Base-by-base conservation (phyloP, 371 early-diverging fungal genomes). In the Furculomyces boomerangus region DNA sequence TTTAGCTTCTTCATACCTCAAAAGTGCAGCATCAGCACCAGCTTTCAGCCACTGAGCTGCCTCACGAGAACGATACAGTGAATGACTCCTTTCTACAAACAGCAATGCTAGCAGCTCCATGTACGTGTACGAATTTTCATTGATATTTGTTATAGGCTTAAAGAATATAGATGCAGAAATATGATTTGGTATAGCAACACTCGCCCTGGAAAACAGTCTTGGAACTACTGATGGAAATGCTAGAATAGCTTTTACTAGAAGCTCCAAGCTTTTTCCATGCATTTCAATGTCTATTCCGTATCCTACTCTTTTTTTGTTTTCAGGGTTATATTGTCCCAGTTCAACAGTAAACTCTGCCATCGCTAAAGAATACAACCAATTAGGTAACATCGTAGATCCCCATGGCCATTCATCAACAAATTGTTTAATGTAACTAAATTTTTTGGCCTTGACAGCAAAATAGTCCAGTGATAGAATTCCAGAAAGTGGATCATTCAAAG, bases 391-490 rank as follows among this genome's bases (percentile, higher is more conserved):
- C 29, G 57, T 22, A 73, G 60, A 37, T 60, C 68, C 25, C 67
- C 55, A 28, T 59, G 54, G 18, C 73, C 76, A 68, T 25, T 55
- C 48, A 3, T 16, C 50, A 8, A 53, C 50, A 44, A 89, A 75
- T 18, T 69, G 66, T 30, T 66, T 37, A 20, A 88, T 62, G 66
- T 84, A 93, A 5, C 68, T 65, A 55, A 79, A 79, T 57, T 90
- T 83, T 28, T 72, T 71, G n/a, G 83, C 74, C 61, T 81, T 82
- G 30, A 90, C 59, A 1, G 92, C 88, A 59, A 80, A 79, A 53
- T 80, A 84, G 57, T 93, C 93, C 57, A 91, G 74, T n/a, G 77
- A 73, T 49, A 85, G 65, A 28, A 86, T 60, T 1, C 80, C 74
- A 2, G 86, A 79, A 0, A 87, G 60, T 8, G 91, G 88, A 57